phyloP scores from a whole-genome alignment of 768 basidiomycete species.

The Amanita rimosa region DNA sequence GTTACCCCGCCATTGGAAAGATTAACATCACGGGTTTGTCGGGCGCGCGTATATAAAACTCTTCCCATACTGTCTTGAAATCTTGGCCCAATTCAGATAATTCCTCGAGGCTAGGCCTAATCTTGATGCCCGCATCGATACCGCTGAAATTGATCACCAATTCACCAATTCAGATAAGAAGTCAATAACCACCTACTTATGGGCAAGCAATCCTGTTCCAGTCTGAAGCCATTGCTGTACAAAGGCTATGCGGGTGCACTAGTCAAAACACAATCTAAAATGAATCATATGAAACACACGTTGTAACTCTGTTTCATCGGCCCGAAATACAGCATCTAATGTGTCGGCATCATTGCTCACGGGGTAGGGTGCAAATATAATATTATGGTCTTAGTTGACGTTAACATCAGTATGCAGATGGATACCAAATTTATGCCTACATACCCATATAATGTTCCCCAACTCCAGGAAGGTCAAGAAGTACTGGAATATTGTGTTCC shows the following conservation, averaged over 20 bases:
- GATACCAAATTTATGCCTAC: background rate
- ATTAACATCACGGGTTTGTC: constrained; percentile 47
- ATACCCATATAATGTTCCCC: constrained; percentile 27
- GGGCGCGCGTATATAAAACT: constrained; percentile 34
- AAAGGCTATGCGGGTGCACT: constrained; percentile 8
- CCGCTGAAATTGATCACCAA: constrained; percentile 24
- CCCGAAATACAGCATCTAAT: constrained; percentile 34
- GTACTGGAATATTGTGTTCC: background rate
- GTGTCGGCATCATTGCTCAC: constrained; percentile 36
- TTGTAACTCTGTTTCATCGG: constrained; percentile 24
- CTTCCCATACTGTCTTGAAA: constrained; percentile 38
- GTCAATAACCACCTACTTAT: constrained; percentile 29
- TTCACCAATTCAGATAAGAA: background rate
- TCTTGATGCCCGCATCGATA: constrained; percentile 43
- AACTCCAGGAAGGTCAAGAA: constrained; percentile 4
- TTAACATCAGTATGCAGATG: background rate
- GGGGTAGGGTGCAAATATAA: constrained; percentile 26
- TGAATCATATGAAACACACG: constrained; percentile 19
- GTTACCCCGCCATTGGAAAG: constrained; percentile 28
- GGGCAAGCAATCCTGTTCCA: constrained; percentile 38
- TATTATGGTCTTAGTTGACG: constrained; percentile 26
- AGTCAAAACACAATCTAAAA: background rate
- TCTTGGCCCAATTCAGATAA: constrained; percentile 36
- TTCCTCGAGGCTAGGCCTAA: constrained; percentile 42
- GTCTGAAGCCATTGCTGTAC: constrained; percentile 18